Evolutionary conservation across 805 yeast genomes (phyloP).

Genomic region (Teunomyces gatunensis): DNA sequence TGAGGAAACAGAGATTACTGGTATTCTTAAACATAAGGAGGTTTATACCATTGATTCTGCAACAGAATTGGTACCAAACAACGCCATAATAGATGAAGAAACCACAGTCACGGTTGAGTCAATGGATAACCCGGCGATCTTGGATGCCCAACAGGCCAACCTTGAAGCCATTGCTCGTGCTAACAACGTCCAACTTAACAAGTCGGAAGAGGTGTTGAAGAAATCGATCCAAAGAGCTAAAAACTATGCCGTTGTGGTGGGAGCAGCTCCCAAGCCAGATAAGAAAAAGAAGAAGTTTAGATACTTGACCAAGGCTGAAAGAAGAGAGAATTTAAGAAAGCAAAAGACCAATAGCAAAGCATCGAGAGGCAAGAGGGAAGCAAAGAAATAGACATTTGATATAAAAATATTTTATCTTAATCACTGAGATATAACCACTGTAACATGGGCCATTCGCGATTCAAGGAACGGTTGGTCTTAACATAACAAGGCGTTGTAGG

Average conservation of each 20-base stretch:
- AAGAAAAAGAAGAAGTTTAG: slow-evolving; percentile 78
- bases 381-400: background rate
- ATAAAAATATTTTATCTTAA: background rate
- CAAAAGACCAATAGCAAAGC: slow-evolving; percentile 23
- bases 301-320: slow-evolving; percentile 77
- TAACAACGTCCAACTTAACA: slow-evolving; percentile 68
- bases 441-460: background rate
- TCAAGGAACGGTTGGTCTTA: background rate
- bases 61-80: slow-evolving; percentile 14
- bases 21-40: slow-evolving; percentile 20
- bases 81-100: slow-evolving; percentile 43
- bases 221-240: slow-evolving; percentile 76
- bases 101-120: slow-evolving; percentile 58
- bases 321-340: slow-evolving; percentile 49
- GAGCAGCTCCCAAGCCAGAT: slow-evolving; percentile 43
- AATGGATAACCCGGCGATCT: slow-evolving; percentile 44
- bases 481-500: background rate
- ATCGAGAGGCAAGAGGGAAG: slow-evolving; percentile 4
- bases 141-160: slow-evolving; percentile 29
- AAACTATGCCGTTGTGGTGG: slow-evolving; percentile 69
- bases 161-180: slow-evolving; percentile 51
- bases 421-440: background rate
- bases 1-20: slow-evolving; percentile 2
- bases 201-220: slow-evolving; percentile 67
- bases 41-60: slow-evolving; percentile 30